phyloP scores from a whole-genome alignment of 176 grass and related monocot species.

The Raddia guianensis region DNA sequence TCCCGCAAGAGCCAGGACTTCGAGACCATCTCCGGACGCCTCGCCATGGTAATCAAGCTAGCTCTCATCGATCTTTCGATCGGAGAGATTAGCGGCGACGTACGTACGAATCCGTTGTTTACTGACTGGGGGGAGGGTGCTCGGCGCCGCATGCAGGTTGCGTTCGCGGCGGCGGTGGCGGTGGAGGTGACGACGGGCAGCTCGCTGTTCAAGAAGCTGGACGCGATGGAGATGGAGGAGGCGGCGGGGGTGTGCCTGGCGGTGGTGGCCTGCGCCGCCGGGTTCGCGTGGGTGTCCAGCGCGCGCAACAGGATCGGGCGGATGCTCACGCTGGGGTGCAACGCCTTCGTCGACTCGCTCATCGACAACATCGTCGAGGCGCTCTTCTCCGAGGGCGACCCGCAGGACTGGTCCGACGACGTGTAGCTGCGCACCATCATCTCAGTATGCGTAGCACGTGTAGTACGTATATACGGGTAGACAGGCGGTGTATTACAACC shows the following conservation, averaged over 20 bases:
- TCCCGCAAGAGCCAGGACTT: constrained; percentile 89
- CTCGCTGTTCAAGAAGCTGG: constrained; percentile 96
- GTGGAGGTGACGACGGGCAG: constrained; percentile 80
- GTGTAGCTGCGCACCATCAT: background rate
- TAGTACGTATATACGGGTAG: background rate
- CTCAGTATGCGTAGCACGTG: background rate
- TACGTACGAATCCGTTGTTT: too few relatives aligned
- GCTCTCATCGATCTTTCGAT: background rate
- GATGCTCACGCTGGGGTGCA: constrained; percentile 82
- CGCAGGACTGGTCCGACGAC: constrained; percentile 88
- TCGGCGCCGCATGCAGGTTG: constrained; percentile 36
- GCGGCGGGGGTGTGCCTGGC: constrained; percentile 70
- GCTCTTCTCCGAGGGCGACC: constrained; percentile 77
- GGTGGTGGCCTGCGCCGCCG: constrained; percentile 66
- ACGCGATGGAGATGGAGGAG: constrained; percentile 79
- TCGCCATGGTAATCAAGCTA: constrained; percentile 70
- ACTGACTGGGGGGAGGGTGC: background rate
- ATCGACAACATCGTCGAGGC: constrained; percentile 96
- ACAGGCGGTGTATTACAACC: background rate
- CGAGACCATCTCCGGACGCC: constrained; percentile 90
- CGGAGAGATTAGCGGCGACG: too few relatives aligned
- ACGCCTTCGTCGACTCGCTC: constrained; percentile 83
- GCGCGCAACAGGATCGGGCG: constrained; percentile 75
- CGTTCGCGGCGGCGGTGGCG: constrained; percentile 72
- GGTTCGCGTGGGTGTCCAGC: constrained; percentile 82